Base-by-base conservation (phyloP, 768 basidiomycete species). In the Pulveroboletus sp. region DNA sequence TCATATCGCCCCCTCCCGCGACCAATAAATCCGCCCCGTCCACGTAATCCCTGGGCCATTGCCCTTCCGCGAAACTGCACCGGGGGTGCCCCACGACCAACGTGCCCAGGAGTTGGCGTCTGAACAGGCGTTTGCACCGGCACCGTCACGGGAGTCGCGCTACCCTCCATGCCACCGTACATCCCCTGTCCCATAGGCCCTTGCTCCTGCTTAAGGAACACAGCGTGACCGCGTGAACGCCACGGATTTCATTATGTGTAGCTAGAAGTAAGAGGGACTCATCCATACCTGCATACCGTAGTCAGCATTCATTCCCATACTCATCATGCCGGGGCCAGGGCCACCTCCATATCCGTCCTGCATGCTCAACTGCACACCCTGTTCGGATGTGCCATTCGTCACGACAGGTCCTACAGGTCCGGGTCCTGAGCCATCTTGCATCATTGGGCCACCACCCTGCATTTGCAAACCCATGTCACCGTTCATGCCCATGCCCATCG, bases 231-330 rank as follows among this genome's bases (percentile, higher is more conserved):
- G 57, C 55, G 55, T 41, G 53, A 62, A 64, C 43, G 61, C 58
- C 61, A 69, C 60, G 66, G 60, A 67, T 69, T 64, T 67, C 64
- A 68, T 62, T 68, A 68, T 64, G 60, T 66, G 68, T 60, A 61
- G 51, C 55, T 59, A 60, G 56, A 51, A 65, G 39, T 62, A 67
- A 59, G 61, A 53, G 55, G 53, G 47, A 57, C 56, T 59, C 40
- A 57, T 38, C 67, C 81, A 51, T 58, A 87, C 88, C 84, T 87
- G 87, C 75, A 87, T 84, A 52, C 73, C 79, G 61, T 78, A 90
- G 47, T 89, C 87, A 5, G 75, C 75, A 40, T 75, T 76, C 77
- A 85, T 82, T 4, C 77, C 77, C 79, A 89, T 85, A n/a, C 74
- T 75, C 78, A 84, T 82, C 79, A 82, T 82, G 35, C 76, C 74